A percentile compares a stretch with the other conserved stretches of the same genome.
Evolutionary conservation across 352 stramenopile genomes (phyloP).

Genomic region (Globisporangium okanoganense): DNA sequence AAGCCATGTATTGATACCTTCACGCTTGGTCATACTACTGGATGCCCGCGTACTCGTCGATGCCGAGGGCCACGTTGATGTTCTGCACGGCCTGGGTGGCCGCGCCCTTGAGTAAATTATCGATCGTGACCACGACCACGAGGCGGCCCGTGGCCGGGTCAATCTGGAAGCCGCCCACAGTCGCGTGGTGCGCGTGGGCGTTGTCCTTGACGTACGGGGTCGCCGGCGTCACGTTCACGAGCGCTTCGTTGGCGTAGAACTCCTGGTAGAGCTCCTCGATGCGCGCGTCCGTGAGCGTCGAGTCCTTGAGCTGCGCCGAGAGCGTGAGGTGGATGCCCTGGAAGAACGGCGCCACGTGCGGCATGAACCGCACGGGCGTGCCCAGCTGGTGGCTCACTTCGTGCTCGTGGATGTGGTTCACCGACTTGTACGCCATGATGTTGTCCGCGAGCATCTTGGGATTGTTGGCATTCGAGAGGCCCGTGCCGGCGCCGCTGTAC

Average conservation of each 20-base stretch:
- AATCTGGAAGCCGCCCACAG: conserved; percentile 86
- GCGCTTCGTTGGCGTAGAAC: conserved; percentile 79
- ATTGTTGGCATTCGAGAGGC: conserved; percentile 81
- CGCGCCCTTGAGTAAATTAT: conserved; percentile 94
- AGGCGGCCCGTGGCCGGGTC: conserved; percentile 82
- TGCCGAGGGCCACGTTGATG: conserved; percentile 92
- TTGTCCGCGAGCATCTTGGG: conserved; percentile 76
- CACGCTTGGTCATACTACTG: conserved; percentile 11
- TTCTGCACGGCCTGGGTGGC: conserved; percentile 93
- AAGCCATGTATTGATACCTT: background rate
- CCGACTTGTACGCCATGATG: conserved; percentile 89
- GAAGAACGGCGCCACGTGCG: conserved; percentile 92
- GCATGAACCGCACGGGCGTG: conserved; percentile 90
- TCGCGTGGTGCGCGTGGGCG: conserved; percentile 65
- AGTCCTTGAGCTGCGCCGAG: conserved; percentile 71
- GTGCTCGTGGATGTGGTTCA: conserved; percentile 88
- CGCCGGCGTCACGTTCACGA: conserved; percentile 73
- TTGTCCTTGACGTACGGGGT: conserved; percentile 83
- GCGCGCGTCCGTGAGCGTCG: conserved; percentile 58
- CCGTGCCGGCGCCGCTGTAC: conserved; percentile 86
- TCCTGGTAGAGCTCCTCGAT: conserved; percentile 73
- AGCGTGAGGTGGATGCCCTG: conserved; percentile 93
- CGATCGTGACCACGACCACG: conserved; percentile 88
- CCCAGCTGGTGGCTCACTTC: conserved; percentile 84
- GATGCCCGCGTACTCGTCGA: conserved; percentile 85